A percentile compares a stretch with the other conserved stretches of the same genome.
Evolutionary conservation across 2,329 filamentous ascomycete genomes (phyloP).

Genomic region (Ceratocystis lukuohia): DNA sequence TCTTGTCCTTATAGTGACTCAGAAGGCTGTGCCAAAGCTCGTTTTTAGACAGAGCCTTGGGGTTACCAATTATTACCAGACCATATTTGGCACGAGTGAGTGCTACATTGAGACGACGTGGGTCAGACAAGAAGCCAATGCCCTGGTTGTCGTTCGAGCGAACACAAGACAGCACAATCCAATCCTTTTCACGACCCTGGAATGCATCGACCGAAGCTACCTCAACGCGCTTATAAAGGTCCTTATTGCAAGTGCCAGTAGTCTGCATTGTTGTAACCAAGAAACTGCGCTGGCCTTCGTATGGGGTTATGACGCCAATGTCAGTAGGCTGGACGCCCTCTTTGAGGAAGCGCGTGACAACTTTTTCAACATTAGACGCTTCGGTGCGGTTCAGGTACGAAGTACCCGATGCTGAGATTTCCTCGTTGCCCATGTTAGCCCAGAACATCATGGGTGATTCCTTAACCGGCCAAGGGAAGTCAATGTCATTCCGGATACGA

Average conservation of each 20-base stretch:
- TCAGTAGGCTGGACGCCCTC: constrained; percentile 86
- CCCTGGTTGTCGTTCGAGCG: constrained; percentile 98
- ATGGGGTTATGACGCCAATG: constrained; percentile 96
- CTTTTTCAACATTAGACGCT: constrained; percentile 94
- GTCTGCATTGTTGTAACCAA: constrained; percentile 99
- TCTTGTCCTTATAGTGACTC: constrained; percentile 90
- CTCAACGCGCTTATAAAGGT: constrained; percentile 96
- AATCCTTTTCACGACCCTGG: constrained; percentile 97
- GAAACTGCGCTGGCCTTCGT: constrained; percentile 95
- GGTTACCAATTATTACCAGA: constrained; percentile 90
- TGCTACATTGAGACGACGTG: constrained; percentile 90
- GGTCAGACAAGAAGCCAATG: constrained; percentile 96
- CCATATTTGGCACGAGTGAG: constrained; percentile 95
- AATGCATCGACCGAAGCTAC: constrained; percentile 97
- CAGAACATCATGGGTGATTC: constrained; percentile 99
- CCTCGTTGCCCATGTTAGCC: constrained; percentile 94
- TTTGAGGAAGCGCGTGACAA: constrained; percentile 97
- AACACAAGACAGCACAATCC: constrained; percentile 94
- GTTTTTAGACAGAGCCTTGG: constrained; percentile 94
- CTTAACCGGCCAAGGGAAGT: constrained; percentile 92
- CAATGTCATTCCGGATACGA: constrained; percentile 79
- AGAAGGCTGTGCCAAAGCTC: constrained; percentile 94
- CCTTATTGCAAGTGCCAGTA: constrained; percentile 93
- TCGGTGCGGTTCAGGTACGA: constrained; percentile 97
- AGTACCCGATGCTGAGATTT: constrained; percentile 94